Evolutionary conservation across 768 basidiomycete species (phyloP), one percentile per base, ranked within the genome.

Genomic region (Mycena rebaudengoi): DNA sequence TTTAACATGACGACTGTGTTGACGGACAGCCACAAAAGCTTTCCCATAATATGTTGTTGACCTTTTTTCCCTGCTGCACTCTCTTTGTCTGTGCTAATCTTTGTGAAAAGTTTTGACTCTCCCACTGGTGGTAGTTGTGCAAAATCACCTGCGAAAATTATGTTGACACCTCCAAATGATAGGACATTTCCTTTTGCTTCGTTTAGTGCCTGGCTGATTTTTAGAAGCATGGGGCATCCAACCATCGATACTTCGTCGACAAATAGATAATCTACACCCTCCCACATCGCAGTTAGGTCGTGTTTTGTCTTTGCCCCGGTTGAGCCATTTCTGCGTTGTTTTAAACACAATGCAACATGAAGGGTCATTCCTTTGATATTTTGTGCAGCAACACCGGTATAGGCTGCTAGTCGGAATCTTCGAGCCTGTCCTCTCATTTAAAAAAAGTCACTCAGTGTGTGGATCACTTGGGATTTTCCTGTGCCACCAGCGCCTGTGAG

Each of bases 181-280:
- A 32, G 14, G 0, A 44, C 37, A 23, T 65, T 71, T 20, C 72
- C 77, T 60, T 78, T 82, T 0, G 78, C 80, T 1, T 69, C 65
- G 0, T 32, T 60, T 0, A 84, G 53, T 0, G 78, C 77, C 21
- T 76, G 56, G 54, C 72, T 75, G 12, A 85, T 75, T 3, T 75
- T 28, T 3, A 25, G 46, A 11, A 83, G 14, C 1, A 81, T 43
- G 0, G 58, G 25, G 21, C 78, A 78, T 7, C 81, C 75, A 3
- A 83, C 64, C 78, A 81, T 80, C 0, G 80, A 83, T 0, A 83
- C 69, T 32, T 79, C 74, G 57, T 83, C 81, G 26, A 82, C 68
- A 30, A 82, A 74, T 1, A 82, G 53, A 60, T 73, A 79, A 35
- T 59, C 57, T 5, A 59, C 57, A 0, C 57, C 57, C 32, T 59